Evolutionary conservation across 1,139 yeast genomes (phyloP), one percentile per base, ranked within the genome.

Genomic region (Blastobotrys persicus): DNA sequence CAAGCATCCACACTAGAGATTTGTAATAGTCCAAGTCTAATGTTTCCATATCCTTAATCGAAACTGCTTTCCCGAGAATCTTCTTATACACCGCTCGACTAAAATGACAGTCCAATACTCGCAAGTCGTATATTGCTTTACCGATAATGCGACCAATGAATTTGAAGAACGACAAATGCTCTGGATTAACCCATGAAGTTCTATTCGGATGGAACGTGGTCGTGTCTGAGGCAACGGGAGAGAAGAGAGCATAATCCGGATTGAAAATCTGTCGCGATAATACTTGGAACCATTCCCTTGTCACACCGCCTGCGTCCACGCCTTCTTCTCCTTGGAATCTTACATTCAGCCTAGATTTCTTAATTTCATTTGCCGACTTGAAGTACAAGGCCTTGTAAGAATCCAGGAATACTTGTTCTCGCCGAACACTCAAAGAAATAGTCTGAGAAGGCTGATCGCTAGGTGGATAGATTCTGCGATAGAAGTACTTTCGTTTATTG

Each of bases 301-400:
- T 88, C 18, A 94, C 85, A 46, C 99, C 99, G 59, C 99, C 99
- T 2, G 97, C 98, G 74, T 94, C 99, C 45, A 92, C 88, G 58
- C 98, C 99, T 51, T 87, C 86, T 66, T 94, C 99, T 2, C 96
- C 96, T 59, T 83, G 85, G 71, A 94, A 94, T 31, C 78, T 78
- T 41, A 94, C 82, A 49, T 86, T 92, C 58, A 92, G 72, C 55
- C 85, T 83, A 3, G 92, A 79, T 47, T 80, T 77, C 60, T 83
- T 80, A 64, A 91, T 81, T 53, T 87, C 95, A 12, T 83, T 87
- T 33, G 81, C 79, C 0, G 87, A 72, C 61, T 88, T 89, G 75
- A 85, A 89, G 63, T 88, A 88, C 44, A 92, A 70, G 0, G 94
- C 77, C 49, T 95, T 74, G 70, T 88, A 92, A 3, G 97, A 88